Percentiles rank a stretch among this genome's conserved stretches.
Evolutionary conservation across 805 yeast species (phyloP).

Genomic region (Tetrapisispora namnaoensis): DNA sequence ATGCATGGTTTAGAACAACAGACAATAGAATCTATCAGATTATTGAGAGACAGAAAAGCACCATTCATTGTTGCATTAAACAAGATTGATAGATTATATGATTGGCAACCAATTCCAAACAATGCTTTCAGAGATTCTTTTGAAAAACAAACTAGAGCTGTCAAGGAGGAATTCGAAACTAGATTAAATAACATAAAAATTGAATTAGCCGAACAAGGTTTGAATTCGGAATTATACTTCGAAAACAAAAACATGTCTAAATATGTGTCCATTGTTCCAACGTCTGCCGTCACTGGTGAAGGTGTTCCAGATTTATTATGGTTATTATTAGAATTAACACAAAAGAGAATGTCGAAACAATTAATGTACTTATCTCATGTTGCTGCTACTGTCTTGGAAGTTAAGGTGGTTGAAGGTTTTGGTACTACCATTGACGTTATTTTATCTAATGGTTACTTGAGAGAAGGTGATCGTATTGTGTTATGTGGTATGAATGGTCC

Average conservation of each 20-base stretch:
- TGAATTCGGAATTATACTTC: slow-evolving; percentile 93
- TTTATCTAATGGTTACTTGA: slow-evolving; percentile 87
- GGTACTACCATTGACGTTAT: slow-evolving; percentile 98
- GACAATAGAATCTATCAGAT: slow-evolving; percentile 85
- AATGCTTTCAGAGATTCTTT: slow-evolving; percentile 94
- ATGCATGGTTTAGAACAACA: slow-evolving; percentile 99
- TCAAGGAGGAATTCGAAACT: slow-evolving; percentile 85
- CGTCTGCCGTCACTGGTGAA: slow-evolving; percentile 98
- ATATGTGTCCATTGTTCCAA: slow-evolving; percentile 93
- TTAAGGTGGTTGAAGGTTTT: slow-evolving; percentile 94
- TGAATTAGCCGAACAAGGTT: slow-evolving; percentile 94
- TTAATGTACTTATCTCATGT: slow-evolving; percentile 84
- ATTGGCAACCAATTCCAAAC: slow-evolving; percentile 85
- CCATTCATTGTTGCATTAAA: slow-evolving; percentile 96
- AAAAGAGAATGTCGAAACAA: slow-evolving; percentile 97
- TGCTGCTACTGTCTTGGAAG: slow-evolving; percentile 95
- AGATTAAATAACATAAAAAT: slow-evolving; percentile 77
- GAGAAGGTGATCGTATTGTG: slow-evolving; percentile 92
- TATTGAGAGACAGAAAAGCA: slow-evolving; percentile 92
- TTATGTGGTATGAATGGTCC: slow-evolving; percentile 98
- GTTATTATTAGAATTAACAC: slow-evolving; percentile 90
- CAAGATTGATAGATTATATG: slow-evolving; percentile 95
- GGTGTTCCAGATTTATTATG: slow-evolving; percentile 99
- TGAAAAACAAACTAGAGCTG: slow-evolving; percentile 70
- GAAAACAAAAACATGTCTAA: slow-evolving; percentile 89